Conservation (phyloP, 73 alveolate species). For the Paramecium bursaria region DNA sequence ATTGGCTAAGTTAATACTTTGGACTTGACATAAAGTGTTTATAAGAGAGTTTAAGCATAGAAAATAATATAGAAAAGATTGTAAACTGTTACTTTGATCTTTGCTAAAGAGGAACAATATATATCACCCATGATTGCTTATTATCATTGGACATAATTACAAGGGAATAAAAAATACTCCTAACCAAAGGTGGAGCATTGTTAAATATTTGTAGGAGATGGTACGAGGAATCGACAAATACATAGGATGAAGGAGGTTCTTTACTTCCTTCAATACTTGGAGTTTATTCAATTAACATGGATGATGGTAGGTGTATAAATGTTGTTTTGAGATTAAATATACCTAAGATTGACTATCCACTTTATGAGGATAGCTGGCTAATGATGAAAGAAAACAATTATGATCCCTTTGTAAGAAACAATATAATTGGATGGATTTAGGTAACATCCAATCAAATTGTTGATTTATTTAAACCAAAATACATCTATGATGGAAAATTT, state of each 20-base stretch:
- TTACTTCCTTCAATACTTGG: constrained; percentile 42
- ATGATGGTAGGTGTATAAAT: constrained; percentile 18
- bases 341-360: constrained; percentile 21
- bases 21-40: background rate
- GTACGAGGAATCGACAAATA: background rate
- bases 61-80: background rate
- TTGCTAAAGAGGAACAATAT: background rate
- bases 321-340: constrained; percentile 27
- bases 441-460: background rate
- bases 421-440: constrained; percentile 43
- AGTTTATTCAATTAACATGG: constrained; percentile 3
- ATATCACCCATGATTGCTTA: constrained; percentile 19
- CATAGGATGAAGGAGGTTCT: constrained; percentile 2
- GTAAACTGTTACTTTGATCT: background rate
- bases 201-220: constrained; percentile 37
- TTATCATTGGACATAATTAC: constrained; percentile 16
- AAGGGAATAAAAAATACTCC: background rate
- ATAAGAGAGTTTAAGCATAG: background rate
- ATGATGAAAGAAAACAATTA: background rate
- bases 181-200: constrained; percentile 50
- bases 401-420: background rate
- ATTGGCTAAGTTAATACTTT: background rate
- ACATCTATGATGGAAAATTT: constrained; percentile 23
- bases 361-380: background rate
- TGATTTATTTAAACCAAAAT: background rate